Base-by-base conservation (phyloP, 1,139 yeast genomes). In the Pichia sp. region DNA sequence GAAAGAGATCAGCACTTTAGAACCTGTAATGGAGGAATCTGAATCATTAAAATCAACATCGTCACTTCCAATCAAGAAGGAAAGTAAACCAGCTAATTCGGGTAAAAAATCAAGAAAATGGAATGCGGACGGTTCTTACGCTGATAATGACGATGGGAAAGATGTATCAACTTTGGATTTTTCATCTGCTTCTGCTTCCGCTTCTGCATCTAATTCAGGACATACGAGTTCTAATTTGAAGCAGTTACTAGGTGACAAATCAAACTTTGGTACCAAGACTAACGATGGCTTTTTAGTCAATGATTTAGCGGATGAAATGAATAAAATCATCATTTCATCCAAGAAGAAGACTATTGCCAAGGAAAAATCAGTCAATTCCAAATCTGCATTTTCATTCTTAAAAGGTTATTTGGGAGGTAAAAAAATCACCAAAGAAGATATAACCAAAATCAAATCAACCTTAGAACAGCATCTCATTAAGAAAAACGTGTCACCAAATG, bases 361-460 rank as follows among this genome's bases (percentile, higher is more conserved):
- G 6, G 37, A 54, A 23, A 57, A 53, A 5, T 55, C 58, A 11
- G 44, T 57, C 0, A 55, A 57, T 29, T 62, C 64, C 4, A 16
- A 54, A 3, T 32, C 53, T 66, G 55, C 79, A 2, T 77, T 81
- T 55, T 72, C 77, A 1, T 81, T 79, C 53, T 62, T 81, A 43
- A 71, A 75, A 49, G 75, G 73, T 52, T 51, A 46, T 27, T 67
- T 81, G 36, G 85, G 85, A 45, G 85, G 85, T 45, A 81, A 79
- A 50, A 75, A 73, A 41, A 61, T 81, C 44, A 62, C 68, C 2
- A 67, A 65, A 35, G 69, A 67, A 10, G 79, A 73, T 43, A 60
- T 76, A 39, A 58, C 60, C 27, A 66, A 66, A 44, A 71, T 74
- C 3, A 60, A 71, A 38, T 55, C 55, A 3, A 68, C 68, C 4